Conservation (phyloP, 31 red algal genomes). For the Bonnemaisonia californica region DNA sequence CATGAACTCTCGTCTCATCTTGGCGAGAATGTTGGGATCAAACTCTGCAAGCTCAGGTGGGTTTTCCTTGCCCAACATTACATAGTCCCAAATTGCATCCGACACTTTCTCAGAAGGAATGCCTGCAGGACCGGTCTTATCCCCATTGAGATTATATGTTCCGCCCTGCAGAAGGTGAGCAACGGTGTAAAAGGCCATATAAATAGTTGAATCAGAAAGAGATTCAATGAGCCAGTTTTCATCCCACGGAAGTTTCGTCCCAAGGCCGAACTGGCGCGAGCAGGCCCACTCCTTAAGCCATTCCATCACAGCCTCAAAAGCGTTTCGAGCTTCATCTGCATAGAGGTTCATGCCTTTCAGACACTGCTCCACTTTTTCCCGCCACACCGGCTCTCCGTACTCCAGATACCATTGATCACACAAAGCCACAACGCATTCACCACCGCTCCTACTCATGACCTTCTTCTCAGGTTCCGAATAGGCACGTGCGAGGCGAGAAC, state of each 20-base stretch:
- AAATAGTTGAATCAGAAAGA: slow-evolving; percentile 97
- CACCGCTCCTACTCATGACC: slow-evolving; percentile 90
- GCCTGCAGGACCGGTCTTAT: slow-evolving; percentile 62
- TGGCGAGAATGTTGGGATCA: slow-evolving; percentile 28
- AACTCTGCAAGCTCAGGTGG: slow-evolving; percentile 28
- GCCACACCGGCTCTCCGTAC: slow-evolving; percentile 91
- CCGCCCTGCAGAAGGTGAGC: slow-evolving; percentile 96
- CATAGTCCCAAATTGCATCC: slow-evolving; percentile 88
- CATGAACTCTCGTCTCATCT: slow-evolving; percentile 83
- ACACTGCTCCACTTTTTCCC: slow-evolving; percentile 58
- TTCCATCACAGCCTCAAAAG: slow-evolving; percentile 86
- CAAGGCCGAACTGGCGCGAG: slow-evolving; percentile 95
- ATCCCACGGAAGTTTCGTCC: slow-evolving; percentile 96
- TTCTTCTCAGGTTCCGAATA: slow-evolving; percentile 95
- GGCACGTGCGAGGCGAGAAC: slow-evolving; percentile 43
- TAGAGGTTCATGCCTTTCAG: slow-evolving; percentile 82
- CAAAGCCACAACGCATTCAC: slow-evolving; percentile 95
- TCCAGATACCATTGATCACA: slow-evolving; percentile 98
- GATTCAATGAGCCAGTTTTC: slow-evolving; percentile 98
- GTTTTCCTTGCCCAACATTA: slow-evolving; percentile 74
- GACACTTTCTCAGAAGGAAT: slow-evolving; percentile 71
- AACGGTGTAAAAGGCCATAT: slow-evolving; percentile 99
- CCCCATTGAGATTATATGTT: slow-evolving; percentile 74
- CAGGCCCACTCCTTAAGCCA: slow-evolving; percentile 99
- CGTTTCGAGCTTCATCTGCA: slow-evolving; percentile 71